Conservation (phyloP, 179 eudicot species). For the Silene coronaria region DNA sequence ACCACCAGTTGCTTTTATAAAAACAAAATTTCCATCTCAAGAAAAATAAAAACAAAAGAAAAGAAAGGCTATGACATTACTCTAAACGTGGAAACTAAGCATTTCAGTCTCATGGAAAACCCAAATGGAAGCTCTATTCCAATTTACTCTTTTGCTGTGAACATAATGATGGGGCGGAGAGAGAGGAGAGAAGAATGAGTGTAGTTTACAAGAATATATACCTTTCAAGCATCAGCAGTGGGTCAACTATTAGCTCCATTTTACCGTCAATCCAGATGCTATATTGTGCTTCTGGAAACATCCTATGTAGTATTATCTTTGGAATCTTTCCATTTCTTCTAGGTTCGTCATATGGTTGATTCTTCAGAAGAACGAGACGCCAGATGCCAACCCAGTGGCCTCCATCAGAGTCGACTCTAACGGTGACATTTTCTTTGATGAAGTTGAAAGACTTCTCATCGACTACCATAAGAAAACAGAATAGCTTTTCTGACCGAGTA, state of each 20-base stretch:
- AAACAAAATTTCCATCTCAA: too few species aligned
- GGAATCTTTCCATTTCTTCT: slow-evolving; percentile 96
- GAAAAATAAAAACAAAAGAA: too few species aligned
- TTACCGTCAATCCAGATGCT: slow-evolving; percentile 99
- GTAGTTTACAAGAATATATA: slow-evolving; percentile 25
- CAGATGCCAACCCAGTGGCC: slow-evolving; percentile 97
- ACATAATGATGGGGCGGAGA: not conserved
- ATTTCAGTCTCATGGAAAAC: too few species aligned
- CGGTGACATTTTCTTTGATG: slow-evolving; percentile 66
- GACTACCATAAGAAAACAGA: slow-evolving; percentile 94
- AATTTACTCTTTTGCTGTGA: not conserved
- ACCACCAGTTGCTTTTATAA: not conserved
- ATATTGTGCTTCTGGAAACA: slow-evolving; percentile 82
- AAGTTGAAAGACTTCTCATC: slow-evolving; percentile 77
- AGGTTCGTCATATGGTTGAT: slow-evolving; percentile 94
- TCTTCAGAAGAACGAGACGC: slow-evolving; percentile 76
- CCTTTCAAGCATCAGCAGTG: slow-evolving; percentile 89
- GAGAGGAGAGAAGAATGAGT: too few species aligned
- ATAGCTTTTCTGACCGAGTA: slow-evolving; percentile 61
- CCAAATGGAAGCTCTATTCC: not conserved
- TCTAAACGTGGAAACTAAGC: too few species aligned
- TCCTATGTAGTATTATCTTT: slow-evolving; percentile 80
- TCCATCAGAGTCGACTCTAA: slow-evolving; percentile 61
- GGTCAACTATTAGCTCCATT: slow-evolving; percentile 98
- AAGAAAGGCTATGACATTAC: too few species aligned